phyloP scores from a whole-genome alignment of 176 grass and related monocot species.

The Cenchrus americanus region DNA sequence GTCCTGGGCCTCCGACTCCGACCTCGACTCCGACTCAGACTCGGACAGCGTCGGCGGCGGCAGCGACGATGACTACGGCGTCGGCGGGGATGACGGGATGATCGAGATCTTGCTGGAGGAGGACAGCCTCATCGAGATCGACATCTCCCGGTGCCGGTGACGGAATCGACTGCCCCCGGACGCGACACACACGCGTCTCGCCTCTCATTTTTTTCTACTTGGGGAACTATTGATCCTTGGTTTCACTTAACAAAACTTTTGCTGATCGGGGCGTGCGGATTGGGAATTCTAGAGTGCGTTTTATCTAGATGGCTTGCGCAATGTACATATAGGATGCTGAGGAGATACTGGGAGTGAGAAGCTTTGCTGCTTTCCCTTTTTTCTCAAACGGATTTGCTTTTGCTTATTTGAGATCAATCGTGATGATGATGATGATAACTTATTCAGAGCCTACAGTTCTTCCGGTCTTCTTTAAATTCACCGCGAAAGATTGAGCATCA shows the following conservation, averaged over 20 bases:
- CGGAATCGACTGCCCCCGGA: neutral
- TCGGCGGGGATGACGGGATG: slow-evolving; percentile 38
- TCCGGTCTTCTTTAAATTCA: neutral
- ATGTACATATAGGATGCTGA: slow-evolving; percentile 50
- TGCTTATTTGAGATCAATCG: slow-evolving; percentile 1
- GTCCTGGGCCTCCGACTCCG: slow-evolving; percentile 40
- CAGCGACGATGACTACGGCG: neutral
- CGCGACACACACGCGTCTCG: neutral
- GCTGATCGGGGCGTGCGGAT: slow-evolving; percentile 40
- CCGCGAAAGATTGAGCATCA: neutral
- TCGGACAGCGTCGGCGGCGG: slow-evolving; percentile 28
- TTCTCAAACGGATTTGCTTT: slow-evolving; percentile 15
- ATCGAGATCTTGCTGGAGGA: slow-evolving; percentile 78
- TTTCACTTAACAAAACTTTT: slow-evolving; percentile 18
- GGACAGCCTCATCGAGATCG: slow-evolving; percentile 83
- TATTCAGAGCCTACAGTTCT: neutral
- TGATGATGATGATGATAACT: neutral
- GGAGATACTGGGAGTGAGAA: slow-evolving; percentile 10
- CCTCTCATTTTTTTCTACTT: neutral
- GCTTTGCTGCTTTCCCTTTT: neutral
- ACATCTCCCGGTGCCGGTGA: slow-evolving; percentile 68
- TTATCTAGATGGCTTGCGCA: slow-evolving; percentile 30
- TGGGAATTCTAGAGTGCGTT: neutral
- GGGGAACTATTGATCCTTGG: slow-evolving; percentile 8
- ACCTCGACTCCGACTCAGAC: slow-evolving; percentile 43